These are phyloP conservation scores for Ogataea pilisensis DNA, from an alignment of 805 yeast genomes.

Conservation along the genomic window DNA sequence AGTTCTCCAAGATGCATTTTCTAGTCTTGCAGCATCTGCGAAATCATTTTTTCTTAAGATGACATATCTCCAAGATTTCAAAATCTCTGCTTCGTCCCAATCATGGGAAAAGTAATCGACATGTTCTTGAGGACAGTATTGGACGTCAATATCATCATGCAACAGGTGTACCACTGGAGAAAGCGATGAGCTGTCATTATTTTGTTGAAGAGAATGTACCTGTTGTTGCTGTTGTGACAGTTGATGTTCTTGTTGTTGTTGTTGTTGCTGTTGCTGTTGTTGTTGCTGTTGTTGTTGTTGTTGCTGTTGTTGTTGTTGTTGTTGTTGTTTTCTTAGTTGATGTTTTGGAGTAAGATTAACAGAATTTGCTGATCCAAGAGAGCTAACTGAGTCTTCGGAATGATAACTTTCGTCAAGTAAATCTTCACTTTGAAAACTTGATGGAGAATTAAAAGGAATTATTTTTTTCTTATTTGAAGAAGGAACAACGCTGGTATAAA, in stretches of 20 bases:
- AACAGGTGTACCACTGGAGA: conserved; percentile 32
- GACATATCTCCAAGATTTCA: conserved; percentile 93
- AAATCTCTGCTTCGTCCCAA: conserved; percentile 93
- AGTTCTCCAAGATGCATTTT: conserved; percentile 91
- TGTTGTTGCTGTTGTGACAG: conserved; percentile 9
- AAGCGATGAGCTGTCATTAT: conserved; percentile 5
- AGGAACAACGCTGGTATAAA: conserved; percentile 25
- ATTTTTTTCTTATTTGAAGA: conserved; percentile 13
- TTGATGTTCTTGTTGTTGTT: conserved; percentile 14
- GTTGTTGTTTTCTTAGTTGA: conserved; percentile 24
- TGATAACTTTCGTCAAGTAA: conserved; percentile 22
- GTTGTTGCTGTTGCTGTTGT: conserved; percentile 2
- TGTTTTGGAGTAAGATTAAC: conserved; percentile 30
- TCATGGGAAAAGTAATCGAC: conserved; percentile 94
- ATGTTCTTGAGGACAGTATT: conserved; percentile 78
- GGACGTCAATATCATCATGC: conserved; percentile 83
- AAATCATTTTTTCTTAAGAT: conserved; percentile 77
- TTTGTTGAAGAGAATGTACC: conserved; percentile 5
- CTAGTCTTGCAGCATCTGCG: conserved; percentile 73
- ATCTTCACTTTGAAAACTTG: conserved; percentile 25
- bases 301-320: conserved; percentile 7
- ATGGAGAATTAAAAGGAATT: conserved; percentile 17
- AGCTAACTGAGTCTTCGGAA: conserved; percentile 27
- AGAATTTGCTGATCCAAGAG: conserved; percentile 21
- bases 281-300: not conserved